Evolutionary conservation across 2,329 filamentous ascomycete genomes (phyloP), one percentile per base, ranked within the genome.

Genomic region (Juglanconis sp.): DNA sequence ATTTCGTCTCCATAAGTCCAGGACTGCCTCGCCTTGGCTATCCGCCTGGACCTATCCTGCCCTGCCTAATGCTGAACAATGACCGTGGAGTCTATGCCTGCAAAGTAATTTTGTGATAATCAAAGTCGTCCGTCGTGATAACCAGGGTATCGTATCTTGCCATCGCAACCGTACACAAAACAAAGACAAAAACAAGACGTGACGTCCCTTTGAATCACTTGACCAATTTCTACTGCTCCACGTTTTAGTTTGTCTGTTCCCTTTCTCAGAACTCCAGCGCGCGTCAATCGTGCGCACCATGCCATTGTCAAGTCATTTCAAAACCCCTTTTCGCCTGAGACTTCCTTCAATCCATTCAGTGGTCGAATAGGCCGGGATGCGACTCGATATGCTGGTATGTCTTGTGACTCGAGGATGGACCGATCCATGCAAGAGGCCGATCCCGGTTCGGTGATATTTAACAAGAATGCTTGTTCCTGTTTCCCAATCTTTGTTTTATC

Each of bases 381-480:
- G 48, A 17, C 46, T 40, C 8, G 52, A 56, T 34, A 42, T 24
- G 30, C 11, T 48, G 46, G 24, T 56, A 61, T 62, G 53, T 55
- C 46, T 1, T 59, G 56, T 17, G 64, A 62, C 8, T 44, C n/a
- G 15, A 65, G 58, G 32, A 60, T 59, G 31, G 49, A 31, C 34
- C 17, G 15, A 11, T 53, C n/a, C 42, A 47, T 42, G 40, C 9
- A 9, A 30, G 48, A 40, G 15, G n/a, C 40, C 13, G 50, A 34
- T 24, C 50, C 40, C 38, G 40, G 13, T 32, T 50, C 34, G 11
- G 38, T 34, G 24, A n/a, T 35, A 9, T 53, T 40, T 46, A 46
- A 53, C 49, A 42, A 24, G 40, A 48, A 53, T n/a, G 48, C 13
- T 44, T 36, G 11, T 35, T 35, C 13, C 31, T 9, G 50, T 53